These are phyloP conservation scores for Xylaria sp. DNA, from an alignment of 2,329 filamentous ascomycete genomes.

Conservation along the genomic window DNA sequence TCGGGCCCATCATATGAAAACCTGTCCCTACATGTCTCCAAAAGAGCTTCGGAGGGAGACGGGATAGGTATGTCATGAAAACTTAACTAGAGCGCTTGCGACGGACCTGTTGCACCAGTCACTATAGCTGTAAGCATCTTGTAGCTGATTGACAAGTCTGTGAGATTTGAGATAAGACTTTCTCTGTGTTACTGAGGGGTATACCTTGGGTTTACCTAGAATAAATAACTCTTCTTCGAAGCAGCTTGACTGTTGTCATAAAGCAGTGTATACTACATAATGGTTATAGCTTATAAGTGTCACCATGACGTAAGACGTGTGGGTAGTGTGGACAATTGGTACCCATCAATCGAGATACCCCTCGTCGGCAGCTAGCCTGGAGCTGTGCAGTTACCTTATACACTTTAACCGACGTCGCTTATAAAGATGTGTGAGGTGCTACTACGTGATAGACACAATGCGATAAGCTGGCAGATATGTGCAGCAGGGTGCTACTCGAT, in stretches of 20 bases:
- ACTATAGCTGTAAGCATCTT: background rate
- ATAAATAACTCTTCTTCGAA: background rate
- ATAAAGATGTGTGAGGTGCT: too few species aligned
- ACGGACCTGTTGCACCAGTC: background rate
- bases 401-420: too few species aligned
- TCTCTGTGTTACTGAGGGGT: background rate
- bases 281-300: background rate
- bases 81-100: background rate
- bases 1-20: background rate
- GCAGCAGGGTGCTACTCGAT: too few species aligned
- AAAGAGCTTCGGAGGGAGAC: background rate
- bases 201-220: background rate
- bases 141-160: background rate
- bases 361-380: background rate
- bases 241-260: background rate
- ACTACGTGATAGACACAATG: too few species aligned
- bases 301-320: background rate
- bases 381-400: background rate
- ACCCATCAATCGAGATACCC: background rate
- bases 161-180: background rate
- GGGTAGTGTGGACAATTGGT: too few species aligned
- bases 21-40: background rate
- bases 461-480: too few species aligned
- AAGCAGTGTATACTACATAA: background rate
- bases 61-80: background rate